phyloP scores from a whole-genome alignment of 164 flowering plant species.

The Platanus orientalis region DNA sequence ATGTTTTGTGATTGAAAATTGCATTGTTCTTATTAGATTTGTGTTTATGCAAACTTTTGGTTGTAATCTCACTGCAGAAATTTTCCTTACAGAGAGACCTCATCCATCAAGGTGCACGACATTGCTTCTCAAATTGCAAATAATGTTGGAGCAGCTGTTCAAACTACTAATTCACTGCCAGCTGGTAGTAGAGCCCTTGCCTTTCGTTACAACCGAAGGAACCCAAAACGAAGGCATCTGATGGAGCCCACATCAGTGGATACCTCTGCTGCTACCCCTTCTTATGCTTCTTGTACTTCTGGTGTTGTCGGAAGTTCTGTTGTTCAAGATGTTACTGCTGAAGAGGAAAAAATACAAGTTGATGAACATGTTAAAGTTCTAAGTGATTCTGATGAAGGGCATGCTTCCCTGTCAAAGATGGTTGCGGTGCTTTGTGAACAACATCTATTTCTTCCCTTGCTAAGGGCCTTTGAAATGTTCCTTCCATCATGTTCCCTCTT shows the following conservation, averaged over 20 bases:
- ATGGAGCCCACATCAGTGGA: constrained; percentile 35
- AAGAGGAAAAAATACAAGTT: constrained; percentile 32
- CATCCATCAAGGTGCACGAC: constrained; percentile 86
- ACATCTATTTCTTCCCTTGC: constrained; percentile 77
- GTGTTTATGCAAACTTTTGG: neutral
- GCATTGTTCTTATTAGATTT: neutral
- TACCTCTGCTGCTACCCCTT: constrained; percentile 17
- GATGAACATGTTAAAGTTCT: constrained; percentile 28
- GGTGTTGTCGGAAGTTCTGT: constrained; percentile 18
- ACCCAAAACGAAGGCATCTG: constrained; percentile 73
- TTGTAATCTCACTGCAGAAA: constrained; percentile 13
- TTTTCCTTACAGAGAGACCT: constrained; percentile 65
- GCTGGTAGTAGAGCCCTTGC: constrained; percentile 33
- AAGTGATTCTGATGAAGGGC: constrained; percentile 51
- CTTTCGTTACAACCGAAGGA: constrained; percentile 71
- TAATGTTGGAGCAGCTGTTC: constrained; percentile 89
- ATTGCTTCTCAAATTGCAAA: constrained; percentile 77
- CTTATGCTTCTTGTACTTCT: constrained; percentile 24
- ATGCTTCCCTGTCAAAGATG: constrained; percentile 70
- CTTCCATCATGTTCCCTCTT: constrained; percentile 88
- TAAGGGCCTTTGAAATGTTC: constrained; percentile 95
- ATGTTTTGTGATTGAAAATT: neutral
- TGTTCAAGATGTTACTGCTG: constrained; percentile 28
- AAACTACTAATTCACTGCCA: constrained; percentile 59
- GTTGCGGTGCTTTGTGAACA: constrained; percentile 94